Evolutionary conservation across 1,284 basidiomycete species (phyloP), one percentile per base, ranked within the genome.

Genomic region (Laetiporus sulphureus): DNA sequence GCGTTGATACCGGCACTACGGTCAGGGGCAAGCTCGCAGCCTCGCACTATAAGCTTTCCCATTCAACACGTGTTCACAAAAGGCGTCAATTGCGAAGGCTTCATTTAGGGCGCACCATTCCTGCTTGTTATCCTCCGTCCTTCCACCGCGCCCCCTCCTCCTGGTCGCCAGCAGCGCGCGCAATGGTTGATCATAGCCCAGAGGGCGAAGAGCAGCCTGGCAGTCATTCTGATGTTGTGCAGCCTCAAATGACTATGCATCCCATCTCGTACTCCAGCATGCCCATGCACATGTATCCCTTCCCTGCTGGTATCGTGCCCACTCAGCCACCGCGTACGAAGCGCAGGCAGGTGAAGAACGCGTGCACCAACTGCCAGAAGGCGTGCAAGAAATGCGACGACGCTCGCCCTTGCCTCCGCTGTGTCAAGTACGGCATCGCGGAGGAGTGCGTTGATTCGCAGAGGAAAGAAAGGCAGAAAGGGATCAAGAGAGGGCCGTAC

Each of bases 361-460:
- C 88, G 41, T 91, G 88, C 64, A 87, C 85, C 35, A 86, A 87
- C 55, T 91, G 88, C 60, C 88, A 91, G 64, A 88, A 86, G 62
- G 84, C 89, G 1, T 91, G 87, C 73, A 91, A 91, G 72, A 90
- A 90, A 63, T 91, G 89, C 61, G 89, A 91, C 66, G 85, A 89
- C 55, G 85, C 83, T 46, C 73, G 88, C 45, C 88, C 88, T 46
- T 91, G 89, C 62, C 78, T 86, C 50, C 82, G 88, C 50, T 91
- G 88, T 55, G 80, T 89, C 61, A 88, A 85, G 66, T 91, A 91
- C 55, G 86, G 86, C 57, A 73, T 85, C 49, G 71, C 76, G 35
- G 85, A 88, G 59, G 81, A 83, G 53, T 91, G 88, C 59, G 66
- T 85, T 54, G 83, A 90, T 67, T 86, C 83, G 36, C 75, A 83